Conservation (phyloP, 129 eudicot species). For the Escallonia herrerae region DNA sequence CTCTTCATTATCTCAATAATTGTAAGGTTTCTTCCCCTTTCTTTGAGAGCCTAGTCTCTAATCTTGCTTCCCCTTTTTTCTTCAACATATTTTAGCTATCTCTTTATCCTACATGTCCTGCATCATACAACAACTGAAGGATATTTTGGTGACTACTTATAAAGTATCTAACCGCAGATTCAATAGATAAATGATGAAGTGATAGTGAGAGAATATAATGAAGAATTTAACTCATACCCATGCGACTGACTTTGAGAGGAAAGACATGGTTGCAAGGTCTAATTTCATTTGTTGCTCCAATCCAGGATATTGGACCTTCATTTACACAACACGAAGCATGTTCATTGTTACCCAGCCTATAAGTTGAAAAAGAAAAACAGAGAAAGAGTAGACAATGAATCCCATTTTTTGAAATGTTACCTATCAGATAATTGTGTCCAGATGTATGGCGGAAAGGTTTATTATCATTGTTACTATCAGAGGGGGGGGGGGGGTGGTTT, state of each 20-base stretch:
- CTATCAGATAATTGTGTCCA: neutral
- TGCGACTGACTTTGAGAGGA: conserved; percentile 60
- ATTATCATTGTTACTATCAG: no score
- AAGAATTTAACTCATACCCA: conserved; percentile 46
- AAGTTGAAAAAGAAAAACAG: neutral
- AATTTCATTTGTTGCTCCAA: conserved; percentile 65
- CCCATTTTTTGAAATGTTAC: neutral
- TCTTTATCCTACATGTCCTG: neutral
- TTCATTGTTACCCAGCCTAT: neutral
- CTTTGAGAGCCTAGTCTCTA: no score
- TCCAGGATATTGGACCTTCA: conserved; percentile 93
- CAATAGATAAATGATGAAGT: neutral
- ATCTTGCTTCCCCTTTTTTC: no score
- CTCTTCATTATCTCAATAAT: no score
- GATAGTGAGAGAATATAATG: conserved; percentile 1
- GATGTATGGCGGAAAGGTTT: no score
- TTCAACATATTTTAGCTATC: no score
- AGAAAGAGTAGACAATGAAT: neutral
- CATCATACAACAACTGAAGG: neutral
- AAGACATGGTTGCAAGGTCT: conserved; percentile 79
- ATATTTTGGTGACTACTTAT: neutral
- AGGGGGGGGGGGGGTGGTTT: no score
- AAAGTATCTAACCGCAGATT: neutral
- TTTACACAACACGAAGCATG: neutral
- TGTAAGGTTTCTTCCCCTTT: no score